These are phyloP conservation scores for Pyrenophora graminea DNA, from an alignment of 2,329 filamentous ascomycete species.

Conservation along the genomic window DNA sequence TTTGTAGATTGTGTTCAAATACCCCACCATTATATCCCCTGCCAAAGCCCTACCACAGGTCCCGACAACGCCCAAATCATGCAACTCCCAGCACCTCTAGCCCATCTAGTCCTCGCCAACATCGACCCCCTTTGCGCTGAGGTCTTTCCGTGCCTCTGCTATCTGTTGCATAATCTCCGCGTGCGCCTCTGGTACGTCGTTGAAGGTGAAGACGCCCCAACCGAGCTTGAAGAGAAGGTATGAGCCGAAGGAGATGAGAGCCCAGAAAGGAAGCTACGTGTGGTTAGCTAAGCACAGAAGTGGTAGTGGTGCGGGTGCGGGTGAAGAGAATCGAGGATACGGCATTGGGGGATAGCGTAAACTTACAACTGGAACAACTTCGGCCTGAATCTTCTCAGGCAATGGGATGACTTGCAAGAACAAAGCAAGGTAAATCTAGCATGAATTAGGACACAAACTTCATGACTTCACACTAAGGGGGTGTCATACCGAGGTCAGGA, in stretches of 20 bases:
- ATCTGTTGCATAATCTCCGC: conserved; percentile 87
- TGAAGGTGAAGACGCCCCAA: conserved; percentile 92
- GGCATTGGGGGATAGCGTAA: conserved; percentile 20
- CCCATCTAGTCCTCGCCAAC: conserved; percentile 64
- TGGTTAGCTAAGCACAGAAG: conserved; percentile 8
- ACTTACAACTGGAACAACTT: conserved; percentile 87
- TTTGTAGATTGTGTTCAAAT: conserved; percentile 12
- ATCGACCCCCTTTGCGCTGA: conserved; percentile 74
- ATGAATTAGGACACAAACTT: conserved; percentile 26
- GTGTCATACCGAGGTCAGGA: conserved; percentile 79
- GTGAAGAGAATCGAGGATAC: background rate
- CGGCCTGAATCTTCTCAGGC: conserved; percentile 74
- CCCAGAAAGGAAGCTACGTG: conserved; percentile 85
- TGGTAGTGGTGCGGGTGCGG: background rate
- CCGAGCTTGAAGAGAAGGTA: conserved; percentile 91
- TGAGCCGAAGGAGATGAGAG: conserved; percentile 85
- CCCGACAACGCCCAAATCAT: conserved; percentile 5
- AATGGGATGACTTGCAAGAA: conserved; percentile 84
- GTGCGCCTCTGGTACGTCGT: conserved; percentile 90
- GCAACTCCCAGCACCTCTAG: conserved; percentile 1
- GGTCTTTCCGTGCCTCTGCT: conserved; percentile 72
- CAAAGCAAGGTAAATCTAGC: conserved; percentile 83
- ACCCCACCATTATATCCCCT: conserved; percentile 12
- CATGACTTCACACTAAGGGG: conserved; percentile 6
- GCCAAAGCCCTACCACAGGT: background rate